Percentiles rank a stretch among this genome's conserved stretches.
phyloP scores from a whole-genome alignment of 345 rosid species.

The Dipteronia sinensis region DNA sequence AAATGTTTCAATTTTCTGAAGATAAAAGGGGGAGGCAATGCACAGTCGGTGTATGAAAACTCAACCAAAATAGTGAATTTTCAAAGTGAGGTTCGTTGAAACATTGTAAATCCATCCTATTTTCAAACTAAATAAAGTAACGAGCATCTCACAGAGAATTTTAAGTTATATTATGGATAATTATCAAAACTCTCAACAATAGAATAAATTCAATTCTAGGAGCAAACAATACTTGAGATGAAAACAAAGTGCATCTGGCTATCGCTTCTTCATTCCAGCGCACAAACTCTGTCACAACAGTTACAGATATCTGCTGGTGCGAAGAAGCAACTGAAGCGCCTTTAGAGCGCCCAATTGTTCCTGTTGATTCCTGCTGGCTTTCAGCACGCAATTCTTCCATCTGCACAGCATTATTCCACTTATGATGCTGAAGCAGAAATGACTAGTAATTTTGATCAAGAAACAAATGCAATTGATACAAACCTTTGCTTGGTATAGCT shows the following conservation, averaged over 20 bases:
- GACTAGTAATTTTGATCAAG: constrained; percentile 18
- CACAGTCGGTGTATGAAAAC: neutral
- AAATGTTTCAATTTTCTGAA: neutral
- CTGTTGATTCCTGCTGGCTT: constrained; percentile 79
- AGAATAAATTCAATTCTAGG: constrained; percentile 5
- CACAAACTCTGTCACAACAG: constrained; percentile 96
- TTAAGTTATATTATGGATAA: neutral
- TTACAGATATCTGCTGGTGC: constrained; percentile 89
- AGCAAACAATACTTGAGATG: constrained; percentile 66
- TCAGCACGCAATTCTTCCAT: constrained; percentile 93
- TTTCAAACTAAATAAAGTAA: neutral
- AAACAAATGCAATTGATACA: constrained; percentile 11
- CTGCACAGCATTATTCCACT: constrained; percentile 43
- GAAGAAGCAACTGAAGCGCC: constrained; percentile 86
- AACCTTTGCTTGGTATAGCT: constrained; percentile 90
- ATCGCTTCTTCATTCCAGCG: constrained; percentile 99
- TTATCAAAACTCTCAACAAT: neutral
- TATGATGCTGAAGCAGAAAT: constrained; percentile 14
- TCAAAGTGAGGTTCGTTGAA: neutral
- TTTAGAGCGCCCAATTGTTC: constrained; percentile 89
- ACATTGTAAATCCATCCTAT: constrained; percentile 5
- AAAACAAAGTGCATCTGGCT: constrained; percentile 87
- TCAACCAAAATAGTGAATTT: neutral
- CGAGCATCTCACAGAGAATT: neutral
- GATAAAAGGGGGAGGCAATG: neutral